Base-by-base conservation (phyloP, 306 rosid genomes). In the Nissolia schottii region DNA sequence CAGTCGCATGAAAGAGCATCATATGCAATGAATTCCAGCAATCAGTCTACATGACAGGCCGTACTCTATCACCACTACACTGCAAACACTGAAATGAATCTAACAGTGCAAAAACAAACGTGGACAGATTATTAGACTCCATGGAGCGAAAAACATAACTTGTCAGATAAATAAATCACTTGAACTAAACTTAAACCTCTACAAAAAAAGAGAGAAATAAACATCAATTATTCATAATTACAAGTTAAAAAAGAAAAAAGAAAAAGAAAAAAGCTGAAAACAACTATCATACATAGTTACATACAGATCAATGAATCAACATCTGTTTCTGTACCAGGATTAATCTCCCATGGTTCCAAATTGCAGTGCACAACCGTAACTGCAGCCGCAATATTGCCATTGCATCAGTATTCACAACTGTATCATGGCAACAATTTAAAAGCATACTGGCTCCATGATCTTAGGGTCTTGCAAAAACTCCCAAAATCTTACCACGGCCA, bases 401-500 rank as follows among this genome's bases (percentile, higher is more conserved):
- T n/a, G n/a, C n/a, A n/a, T n/a, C n/a, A n/a, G n/a, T n/a, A n/a
- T n/a, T n/a, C n/a, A n/a, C n/a, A n/a, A n/a, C n/a, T n/a, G n/a
- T n/a, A n/a, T n/a, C n/a, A n/a, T n/a, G n/a, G n/a, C n/a, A n/a
- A n/a, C n/a, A n/a, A n/a, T n/a, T n/a, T n/a, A n/a, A n/a, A n/a
- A n/a, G n/a, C n/a, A n/a, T n/a, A 13, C 48, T 65, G 38, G 28
- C 20, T 29, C 11, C 6, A 9, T 50, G 13, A 45, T 50, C 46
- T 76, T 88, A 86, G 83, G 90, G 82, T 85, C 97, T 84, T 45
- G 88, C 72, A 78, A 94, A 94, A 64, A 94, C 92, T 34, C 97
- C 96, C 97, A 96, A 94, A 4, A 91, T 87, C 83, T 89, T 91
- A 68, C 97, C 88, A 45, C 89, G 96, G 22, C 94, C 86, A 40